Evolutionary conservation across 2,329 filamentous ascomycete genomes (phyloP), one percentile per base, ranked within the genome.

Genomic region (Zymoseptoria tritici): DNA sequence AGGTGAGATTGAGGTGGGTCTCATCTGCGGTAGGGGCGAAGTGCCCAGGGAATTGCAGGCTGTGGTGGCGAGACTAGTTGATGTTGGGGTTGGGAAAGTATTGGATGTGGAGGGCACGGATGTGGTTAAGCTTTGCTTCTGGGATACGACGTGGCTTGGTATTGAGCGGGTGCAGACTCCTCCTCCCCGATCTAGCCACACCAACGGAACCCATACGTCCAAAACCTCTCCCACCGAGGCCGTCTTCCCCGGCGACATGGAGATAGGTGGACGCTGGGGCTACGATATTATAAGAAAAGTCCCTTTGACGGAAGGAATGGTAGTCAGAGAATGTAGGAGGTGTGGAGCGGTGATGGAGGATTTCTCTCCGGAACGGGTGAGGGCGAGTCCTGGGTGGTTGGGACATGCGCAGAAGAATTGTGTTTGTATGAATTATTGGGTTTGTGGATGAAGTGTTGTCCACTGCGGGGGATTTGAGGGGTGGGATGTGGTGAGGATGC

Each of bases 61-160:
- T 2, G 79, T 78, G 0, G 76, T 84, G 0, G 71, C 74, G 21
- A 73, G 74, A 4, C 71, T 85, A 2, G 70, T 85, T 0, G 77
- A 74, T 0, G 77, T 76, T 20, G 77, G 75, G 0, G 74, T 91
- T 26, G 78, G 78, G 0, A 77, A 79, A 20, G 81, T 92, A 57
- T 79, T 82, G 49, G 36, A 42, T 3, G 36, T 13, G 11, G 77
- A 77, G 4, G 79, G 82, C 57, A 80, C 86, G 9, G 85, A 94
- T 64, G 81, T 84, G 26, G 82, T 86, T 9, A 81, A 81, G 61
- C 79, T 96, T 54, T 89, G 89, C 75, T 88, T 91, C 73, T 83
- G 84, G 54, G 84, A 94, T 70, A 90, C 86, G 58, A 80, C 79
- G 54, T 82, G 89, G 71, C 78, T 94, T 9, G 87, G 88, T 4